Percentiles rank a stretch among this genome's conserved stretches.
Conservation (phyloP, 345 rosid species). For the Linum usitatissimum region DNA sequence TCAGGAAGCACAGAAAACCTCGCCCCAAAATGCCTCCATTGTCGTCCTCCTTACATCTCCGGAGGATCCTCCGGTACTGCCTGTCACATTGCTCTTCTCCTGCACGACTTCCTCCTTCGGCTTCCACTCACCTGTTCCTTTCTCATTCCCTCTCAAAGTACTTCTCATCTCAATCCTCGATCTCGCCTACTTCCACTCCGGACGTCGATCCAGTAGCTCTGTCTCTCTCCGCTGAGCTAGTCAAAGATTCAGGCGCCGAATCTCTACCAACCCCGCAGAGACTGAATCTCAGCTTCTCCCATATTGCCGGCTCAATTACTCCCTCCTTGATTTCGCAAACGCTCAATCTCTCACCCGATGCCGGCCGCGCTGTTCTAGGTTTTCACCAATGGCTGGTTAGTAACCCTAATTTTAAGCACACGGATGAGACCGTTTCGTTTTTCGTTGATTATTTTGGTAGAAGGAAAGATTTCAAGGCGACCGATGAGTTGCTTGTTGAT, state of each 20-base stretch:
- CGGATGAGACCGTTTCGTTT: constrained; percentile 65
- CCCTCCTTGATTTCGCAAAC: constrained; percentile 46
- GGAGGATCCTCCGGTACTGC: no score
- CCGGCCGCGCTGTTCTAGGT: constrained; percentile 69
- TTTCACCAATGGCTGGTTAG: constrained; percentile 59
- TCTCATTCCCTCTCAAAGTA: constrained; percentile 13
- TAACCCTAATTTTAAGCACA: constrained; percentile 34
- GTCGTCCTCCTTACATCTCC: no score
- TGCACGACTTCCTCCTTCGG: no score
- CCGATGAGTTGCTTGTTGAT: constrained; percentile 43
- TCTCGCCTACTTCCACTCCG: constrained; percentile 2
- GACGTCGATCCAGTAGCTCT: constrained; percentile 36
- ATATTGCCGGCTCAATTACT: constrained; percentile 38
- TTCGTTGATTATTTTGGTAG: constrained; percentile 83
- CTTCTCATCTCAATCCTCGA: constrained; percentile 25
- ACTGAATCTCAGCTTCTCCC: constrained; percentile 69
- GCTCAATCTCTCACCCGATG: constrained; percentile 58
- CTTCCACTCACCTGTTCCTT: no score
- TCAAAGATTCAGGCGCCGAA: constrained; percentile 32
- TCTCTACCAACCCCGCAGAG: constrained; percentile 41
- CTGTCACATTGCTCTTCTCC: no score
- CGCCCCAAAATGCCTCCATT: no score
- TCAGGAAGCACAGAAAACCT: no score
- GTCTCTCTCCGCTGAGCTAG: constrained; percentile 63
- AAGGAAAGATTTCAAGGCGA: constrained; percentile 79